Base-by-base conservation (phyloP, 73 alveolate genomes). In the Paramecium tetraurelia region DNA sequence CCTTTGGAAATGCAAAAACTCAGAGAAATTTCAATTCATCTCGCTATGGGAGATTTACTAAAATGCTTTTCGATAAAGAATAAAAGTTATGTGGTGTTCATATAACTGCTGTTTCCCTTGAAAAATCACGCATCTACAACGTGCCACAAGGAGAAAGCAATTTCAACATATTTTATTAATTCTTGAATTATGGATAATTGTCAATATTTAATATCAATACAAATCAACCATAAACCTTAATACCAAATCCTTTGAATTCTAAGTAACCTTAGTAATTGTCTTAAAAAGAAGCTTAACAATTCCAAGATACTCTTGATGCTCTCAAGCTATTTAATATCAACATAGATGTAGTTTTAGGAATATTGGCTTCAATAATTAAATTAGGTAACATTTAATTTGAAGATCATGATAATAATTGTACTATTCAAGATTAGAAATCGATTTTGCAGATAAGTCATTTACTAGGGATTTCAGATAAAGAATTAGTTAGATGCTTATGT, bases 1-100 rank as follows among this genome's bases (percentile, higher is more conserved):
- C 99, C 16, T 99, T 99, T 93, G 99, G 99, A 41, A 99, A 99
- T 93, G 99, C 99, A 0, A 97, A 97, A 77, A 97, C 99, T n/a
- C 76, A 92, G 63, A 97, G 98, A 86, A 97, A 97, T 92, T 95
- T 96, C 72, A 98, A 97, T 92, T 95, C 98, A 11, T 92, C 98
- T 50, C 95, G 99, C 68, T 99, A 98, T 93, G 99, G 99, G 16
- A 99, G 98, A 96, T 96, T 98, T 92, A 98, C 98, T 83, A 96
- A 96, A 92, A 97, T 99, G 36, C 96, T 97, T 59, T 96, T 94
- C 53, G 93, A 95, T 38, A 33, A 63, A 63, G 84, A 63, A 12
- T 27, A 27, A 31, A 97, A 93, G 77, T 95, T 98, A 58, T 92
- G 95, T 40, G 99, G 99, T 57, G 99, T 99, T 35, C 94, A 93